Evolutionary conservation across 805 yeast genomes (phyloP).

Genomic region (Metschnikowia bowlesiae): DNA sequence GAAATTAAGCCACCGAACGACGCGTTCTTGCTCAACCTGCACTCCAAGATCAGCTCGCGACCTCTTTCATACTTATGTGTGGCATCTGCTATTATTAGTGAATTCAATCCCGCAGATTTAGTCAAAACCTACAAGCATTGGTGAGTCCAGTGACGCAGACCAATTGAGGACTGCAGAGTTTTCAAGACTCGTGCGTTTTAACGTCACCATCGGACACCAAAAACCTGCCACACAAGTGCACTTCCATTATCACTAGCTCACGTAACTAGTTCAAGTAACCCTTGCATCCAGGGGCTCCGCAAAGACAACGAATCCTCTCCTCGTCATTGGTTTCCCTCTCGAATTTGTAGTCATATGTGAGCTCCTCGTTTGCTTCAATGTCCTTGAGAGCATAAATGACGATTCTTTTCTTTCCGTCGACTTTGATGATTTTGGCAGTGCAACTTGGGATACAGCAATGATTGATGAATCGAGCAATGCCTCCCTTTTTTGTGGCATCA

Average conservation of each 20-base stretch:
- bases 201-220: background rate
- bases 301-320: constrained; percentile 83
- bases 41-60: too few relatives aligned
- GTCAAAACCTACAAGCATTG: too few relatives aligned
- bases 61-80: too few relatives aligned
- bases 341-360: constrained; percentile 94
- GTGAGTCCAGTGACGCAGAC: too few relatives aligned
- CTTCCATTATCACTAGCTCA: background rate
- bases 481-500: constrained; percentile 97
- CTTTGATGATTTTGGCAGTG: constrained; percentile 93
- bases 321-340: constrained; percentile 86
- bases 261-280: constrained; percentile 70
- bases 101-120: too few relatives aligned
- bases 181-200: too few relatives aligned
- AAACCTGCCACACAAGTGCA: background rate
- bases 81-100: too few relatives aligned
- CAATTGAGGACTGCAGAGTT: too few relatives aligned
- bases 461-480: constrained; percentile 93
- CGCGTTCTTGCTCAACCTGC: background rate
- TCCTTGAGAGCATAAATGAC: constrained; percentile 91
- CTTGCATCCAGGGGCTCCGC: constrained; percentile 94
- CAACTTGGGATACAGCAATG: constrained; percentile 98
- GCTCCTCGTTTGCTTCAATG: constrained; percentile 81
- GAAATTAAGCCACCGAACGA: background rate
- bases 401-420: constrained; percentile 88